phyloP scores from a whole-genome alignment of 805 yeast genomes.

The Yamadazyma scolyti region DNA sequence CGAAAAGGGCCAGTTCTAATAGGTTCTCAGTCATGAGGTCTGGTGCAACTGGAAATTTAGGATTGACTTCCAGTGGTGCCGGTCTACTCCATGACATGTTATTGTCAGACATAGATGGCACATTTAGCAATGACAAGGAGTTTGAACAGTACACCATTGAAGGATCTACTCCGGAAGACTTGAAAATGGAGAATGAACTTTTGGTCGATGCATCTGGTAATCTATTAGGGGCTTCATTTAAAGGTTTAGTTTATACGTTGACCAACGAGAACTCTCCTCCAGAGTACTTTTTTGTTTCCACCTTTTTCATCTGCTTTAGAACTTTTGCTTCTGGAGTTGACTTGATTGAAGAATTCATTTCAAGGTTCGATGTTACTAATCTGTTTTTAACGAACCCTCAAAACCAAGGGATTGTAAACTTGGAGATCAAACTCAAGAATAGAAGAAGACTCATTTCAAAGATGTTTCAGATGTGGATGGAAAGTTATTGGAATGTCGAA shows the following conservation, averaged over 20 bases:
- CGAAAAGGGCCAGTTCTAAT: conserved; percentile 23
- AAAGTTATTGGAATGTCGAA: conserved; percentile 78
- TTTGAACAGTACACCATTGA: conserved; percentile 29
- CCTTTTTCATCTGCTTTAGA: conserved; percentile 75
- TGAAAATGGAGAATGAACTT: conserved; percentile 39
- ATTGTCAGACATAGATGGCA: conserved; percentile 22
- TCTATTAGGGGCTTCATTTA: conserved; percentile 67
- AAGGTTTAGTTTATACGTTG: conserved; percentile 59
- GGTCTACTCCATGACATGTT: conserved; percentile 37
- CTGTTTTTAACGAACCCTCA: conserved; percentile 17
- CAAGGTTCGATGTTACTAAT: conserved; percentile 55
- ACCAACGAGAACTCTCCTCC: conserved; percentile 66
- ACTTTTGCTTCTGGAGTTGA: conserved; percentile 66
- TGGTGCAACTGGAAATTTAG: conserved; percentile 48
- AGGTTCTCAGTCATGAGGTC: conserved; percentile 50
- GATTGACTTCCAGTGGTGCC: conserved; percentile 46
- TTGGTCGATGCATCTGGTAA: conserved; percentile 48
- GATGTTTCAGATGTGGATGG: conserved; percentile 80
- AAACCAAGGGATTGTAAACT: conserved; percentile 15
- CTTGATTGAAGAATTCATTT: conserved; percentile 62
- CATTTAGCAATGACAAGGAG: conserved; percentile 31
- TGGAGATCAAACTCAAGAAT: conserved; percentile 42
- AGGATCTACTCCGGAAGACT: conserved; percentile 7
- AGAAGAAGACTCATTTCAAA: conserved; percentile 66
- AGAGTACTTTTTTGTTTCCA: conserved; percentile 63